Percentiles rank a stretch among this genome's conserved stretches.
These are phyloP conservation scores for Trichoderma afroharzianum DNA, from an alignment of 2,329 filamentous ascomycete species.

Conservation along the genomic window DNA sequence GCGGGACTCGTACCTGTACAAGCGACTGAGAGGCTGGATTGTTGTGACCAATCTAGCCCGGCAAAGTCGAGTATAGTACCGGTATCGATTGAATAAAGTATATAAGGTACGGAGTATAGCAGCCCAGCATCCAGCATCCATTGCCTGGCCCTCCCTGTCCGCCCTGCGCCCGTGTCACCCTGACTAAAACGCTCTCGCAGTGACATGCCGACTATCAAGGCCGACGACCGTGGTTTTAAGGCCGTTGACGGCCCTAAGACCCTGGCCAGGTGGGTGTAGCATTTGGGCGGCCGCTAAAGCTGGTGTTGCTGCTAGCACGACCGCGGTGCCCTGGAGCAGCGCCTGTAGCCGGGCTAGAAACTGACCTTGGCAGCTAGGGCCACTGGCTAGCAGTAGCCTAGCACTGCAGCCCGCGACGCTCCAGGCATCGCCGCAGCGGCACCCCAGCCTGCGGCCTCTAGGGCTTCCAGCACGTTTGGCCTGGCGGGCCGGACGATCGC, in stretches of 20 bases:
- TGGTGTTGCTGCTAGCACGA: not conserved
- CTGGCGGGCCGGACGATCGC: slow-evolving; percentile 14
- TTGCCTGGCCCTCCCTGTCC: not conserved
- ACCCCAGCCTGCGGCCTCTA: slow-evolving; percentile 2
- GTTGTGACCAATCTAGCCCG: not conserved
- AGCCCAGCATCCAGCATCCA: not conserved
- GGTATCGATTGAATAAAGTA: not conserved
- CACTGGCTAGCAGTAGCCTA: no score
- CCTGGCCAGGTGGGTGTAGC: slow-evolving; percentile 4
- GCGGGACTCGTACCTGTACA: not conserved
- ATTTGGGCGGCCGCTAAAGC: slow-evolving; percentile 8
- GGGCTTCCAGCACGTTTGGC: slow-evolving; percentile 10
- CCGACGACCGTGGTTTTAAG: slow-evolving; percentile 7
- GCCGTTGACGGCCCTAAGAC: not conserved
- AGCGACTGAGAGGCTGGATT: not conserved
- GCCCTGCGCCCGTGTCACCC: slow-evolving; percentile 9
- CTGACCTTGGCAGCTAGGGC: not conserved
- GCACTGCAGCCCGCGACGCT: not conserved
- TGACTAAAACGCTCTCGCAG: not conserved
- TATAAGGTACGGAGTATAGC: no score
- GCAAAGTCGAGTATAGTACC: not conserved
- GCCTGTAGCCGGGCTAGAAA: not conserved
- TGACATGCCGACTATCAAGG: slow-evolving; percentile 13
- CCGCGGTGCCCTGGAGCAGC: not conserved
- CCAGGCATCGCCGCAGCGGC: not conserved